Conservation (phyloP, 2,329 filamentous ascomycete species). For the Penicillium brevicompactum region DNA sequence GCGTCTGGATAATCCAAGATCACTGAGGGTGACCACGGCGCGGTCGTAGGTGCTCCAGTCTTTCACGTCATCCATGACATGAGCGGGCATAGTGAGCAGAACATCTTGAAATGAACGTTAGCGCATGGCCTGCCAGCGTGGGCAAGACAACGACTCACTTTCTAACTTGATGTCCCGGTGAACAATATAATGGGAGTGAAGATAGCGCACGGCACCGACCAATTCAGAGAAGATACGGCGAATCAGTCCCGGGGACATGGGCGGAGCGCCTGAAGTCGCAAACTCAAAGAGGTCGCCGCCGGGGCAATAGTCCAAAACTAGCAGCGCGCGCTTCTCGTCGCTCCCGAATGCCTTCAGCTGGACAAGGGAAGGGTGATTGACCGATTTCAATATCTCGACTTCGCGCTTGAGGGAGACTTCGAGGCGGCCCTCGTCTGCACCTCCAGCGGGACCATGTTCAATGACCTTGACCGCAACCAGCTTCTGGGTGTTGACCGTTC, state of each 20-base stretch:
- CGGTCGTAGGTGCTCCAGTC: constrained; percentile 78
- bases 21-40: constrained; percentile 84
- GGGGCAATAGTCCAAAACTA: constrained; percentile 88
- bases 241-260: constrained; percentile 70
- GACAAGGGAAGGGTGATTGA: constrained; percentile 87
- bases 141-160: constrained; percentile 62
- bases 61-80: constrained; percentile 65
- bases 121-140: constrained; percentile 8
- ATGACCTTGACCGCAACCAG: constrained; percentile 95
- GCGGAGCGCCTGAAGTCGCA: constrained; percentile 69
- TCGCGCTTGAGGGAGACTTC: constrained; percentile 94
- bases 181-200: constrained; percentile 84
- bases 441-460: constrained; percentile 90
- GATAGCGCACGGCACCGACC: constrained; percentile 79
- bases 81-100: constrained; percentile 77
- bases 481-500: constrained; percentile 64
- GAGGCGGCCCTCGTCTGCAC: constrained; percentile 87
- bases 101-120: constrained; percentile 65
- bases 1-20: constrained; percentile 84
- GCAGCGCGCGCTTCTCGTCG: constrained; percentile 76
- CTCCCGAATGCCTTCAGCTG: constrained; percentile 91
- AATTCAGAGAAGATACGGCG: constrained; percentile 88
- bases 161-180: constrained; percentile 98
- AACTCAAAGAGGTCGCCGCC: constrained; percentile 95
- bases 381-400: constrained; percentile 85